Evolutionary conservation across 805 yeast species (phyloP).

Genomic region (Ogataea paradorogensis): DNA sequence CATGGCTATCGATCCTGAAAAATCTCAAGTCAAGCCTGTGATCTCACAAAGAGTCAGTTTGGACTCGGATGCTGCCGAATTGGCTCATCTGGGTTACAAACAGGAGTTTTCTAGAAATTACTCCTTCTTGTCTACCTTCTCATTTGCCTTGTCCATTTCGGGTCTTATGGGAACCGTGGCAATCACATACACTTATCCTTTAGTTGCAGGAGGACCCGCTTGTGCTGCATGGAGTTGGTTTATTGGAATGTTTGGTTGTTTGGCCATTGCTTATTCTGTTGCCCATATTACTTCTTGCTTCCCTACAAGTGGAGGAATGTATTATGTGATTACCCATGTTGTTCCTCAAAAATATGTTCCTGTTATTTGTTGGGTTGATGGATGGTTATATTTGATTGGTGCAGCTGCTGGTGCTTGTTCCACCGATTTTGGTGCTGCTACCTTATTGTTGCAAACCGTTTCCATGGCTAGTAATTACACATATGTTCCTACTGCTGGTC

Average conservation of each 20-base stretch:
- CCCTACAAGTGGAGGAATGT: conserved; percentile 56
- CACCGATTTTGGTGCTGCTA: conserved; percentile 52
- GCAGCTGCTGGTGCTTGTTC: conserved; percentile 51
- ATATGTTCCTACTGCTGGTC: conserved; percentile 42
- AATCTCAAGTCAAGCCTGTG: conserved; percentile 15
- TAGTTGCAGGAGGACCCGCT: conserved; percentile 60
- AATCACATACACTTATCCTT: conserved; percentile 48
- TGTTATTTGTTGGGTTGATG: conserved; percentile 51
- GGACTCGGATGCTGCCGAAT: conserved; percentile 33
- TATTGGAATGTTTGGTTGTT: conserved; percentile 50
- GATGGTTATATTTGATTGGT: conserved; percentile 49
- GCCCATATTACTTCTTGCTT: conserved; percentile 48
- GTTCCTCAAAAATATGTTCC: conserved; percentile 50
- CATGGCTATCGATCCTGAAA: conserved; percentile 20
- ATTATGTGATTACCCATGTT: conserved; percentile 45
- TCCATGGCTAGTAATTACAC: conserved; percentile 37
- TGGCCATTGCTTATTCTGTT: conserved; percentile 51
- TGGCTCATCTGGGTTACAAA: conserved; percentile 52
- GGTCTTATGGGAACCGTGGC: conserved; percentile 64
- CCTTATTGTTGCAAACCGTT: conserved; percentile 44
- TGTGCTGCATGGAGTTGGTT: conserved; percentile 64
- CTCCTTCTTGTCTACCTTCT: conserved; percentile 58
- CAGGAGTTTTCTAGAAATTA: conserved; percentile 59
- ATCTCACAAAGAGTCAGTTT: conserved; percentile 22
- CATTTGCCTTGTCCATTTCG: conserved; percentile 63